Base-by-base conservation (phyloP, 2,329 filamentous ascomycete species). In the Byssothecium circinans region DNA sequence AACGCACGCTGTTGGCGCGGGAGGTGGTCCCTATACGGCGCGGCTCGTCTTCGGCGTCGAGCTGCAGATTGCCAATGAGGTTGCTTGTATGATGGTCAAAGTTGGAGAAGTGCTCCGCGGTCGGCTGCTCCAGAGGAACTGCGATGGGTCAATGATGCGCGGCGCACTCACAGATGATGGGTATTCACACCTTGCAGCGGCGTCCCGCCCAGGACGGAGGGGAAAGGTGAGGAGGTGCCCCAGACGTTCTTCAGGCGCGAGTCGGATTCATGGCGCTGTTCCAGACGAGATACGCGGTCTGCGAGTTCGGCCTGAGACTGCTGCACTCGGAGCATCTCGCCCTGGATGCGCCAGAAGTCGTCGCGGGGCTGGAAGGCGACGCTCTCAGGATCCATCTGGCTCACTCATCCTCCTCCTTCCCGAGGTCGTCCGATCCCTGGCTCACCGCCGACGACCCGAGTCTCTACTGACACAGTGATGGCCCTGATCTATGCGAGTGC, bases 1-100 rank as follows among this genome's bases (percentile, higher is more conserved):
- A 99, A 30, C 94, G 88, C 58, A 99, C 94, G 66, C 94, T 97
- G 68, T 97, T 97, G 39, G 94, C 92, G 60, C 94, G 83, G 15
- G 94, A 99, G 15, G 90, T 87, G 17, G 89, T 89, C 44, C 94
- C 89, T 54, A 92, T 83, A 30, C 90, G 84, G 47, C 90, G 85
- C 25, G 88, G 88, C 65, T 91, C 88, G 53, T 97, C 91, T 53
- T 96, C 91, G 4, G 86, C 81, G 55, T 96, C 92, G 6, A 97
- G 78, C 49, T 91, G 89, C 48, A 96, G 80, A 44, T 88, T 89
- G 42, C 86, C 87, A 40, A 95, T 81, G 49, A 94, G 78, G 61
- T 86, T 88, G 64, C 87, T 87, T 39, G 87, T 85, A 56, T 95
- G 88, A 63, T 94, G 91, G 64, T 96, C 91, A 59, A 96, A 90